Evolutionary conservation across 2,329 filamentous ascomycete genomes (phyloP), one percentile per base, ranked within the genome.

Genomic region (Tolypocladium amazonense): DNA sequence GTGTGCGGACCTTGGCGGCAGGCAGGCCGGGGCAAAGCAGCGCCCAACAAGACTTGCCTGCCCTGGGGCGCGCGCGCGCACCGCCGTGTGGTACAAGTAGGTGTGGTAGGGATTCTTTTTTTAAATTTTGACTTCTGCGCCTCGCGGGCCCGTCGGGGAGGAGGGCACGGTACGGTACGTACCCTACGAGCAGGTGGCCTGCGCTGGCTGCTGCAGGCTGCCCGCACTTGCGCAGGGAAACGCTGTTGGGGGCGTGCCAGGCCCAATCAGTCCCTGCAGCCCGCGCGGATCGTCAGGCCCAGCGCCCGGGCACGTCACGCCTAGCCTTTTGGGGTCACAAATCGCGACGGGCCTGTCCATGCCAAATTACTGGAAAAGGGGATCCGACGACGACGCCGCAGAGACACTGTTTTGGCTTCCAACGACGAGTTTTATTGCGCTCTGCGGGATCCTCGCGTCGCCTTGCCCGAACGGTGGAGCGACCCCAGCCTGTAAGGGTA

Each of bases 91-190:
- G n/a, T n/a, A n/a, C n/a, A n/a, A n/a, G n/a, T n/a, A n/a, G n/a
- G n/a, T n/a, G n/a, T n/a, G n/a, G 15, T 33, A 37, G 41, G 27
- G 56, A 41, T 47, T 57, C 56, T 57, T 57, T 57, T 57, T 57
- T 57, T 57, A 57, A 57, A 33, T 50, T 57, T 57, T 57, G 56
- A 47, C 56, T 57, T 57, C 56, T 50, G 56, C 56, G 56, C 56
- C 56, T 52, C 56, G 27, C 41, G 27, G 56, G 27, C 33, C 37
- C 56, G 27, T 52, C 20, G 23, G 47, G 45, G 45, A 27, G 25
- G 25, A 25, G 27, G n/a, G 43, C 12, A 25, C 20, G 39, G 18
- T n/a, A 18, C 38, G 20, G n/a, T 45, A 23, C 41, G 41, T 45
- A 23, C 41, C 41, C n/a, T 12, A 4, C 18, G 15, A 20, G 38